Evolutionary conservation across 495 filamentous ascomycete species (phyloP).

Genomic region (Lasiosphaeriaceae sp.): DNA sequence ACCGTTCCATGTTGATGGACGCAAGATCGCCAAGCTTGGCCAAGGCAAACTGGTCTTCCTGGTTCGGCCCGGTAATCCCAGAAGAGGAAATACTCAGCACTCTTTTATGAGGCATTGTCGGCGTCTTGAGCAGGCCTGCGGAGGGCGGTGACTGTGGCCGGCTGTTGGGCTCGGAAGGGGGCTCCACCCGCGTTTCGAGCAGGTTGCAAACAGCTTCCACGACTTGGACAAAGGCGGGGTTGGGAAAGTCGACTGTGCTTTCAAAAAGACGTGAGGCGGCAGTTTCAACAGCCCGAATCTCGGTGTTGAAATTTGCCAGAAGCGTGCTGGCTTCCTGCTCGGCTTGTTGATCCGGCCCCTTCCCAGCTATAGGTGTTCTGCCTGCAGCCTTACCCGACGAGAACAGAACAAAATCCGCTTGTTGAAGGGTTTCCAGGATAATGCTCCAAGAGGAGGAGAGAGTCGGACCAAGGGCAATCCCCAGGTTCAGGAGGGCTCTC

Average conservation of each 20-base stretch:
- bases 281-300: conserved; percentile 84
- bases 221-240: conserved; percentile 73
- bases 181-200: conserved; percentile 42
- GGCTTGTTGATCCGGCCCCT: conserved; percentile 37
- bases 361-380: conserved; percentile 40
- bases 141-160: conserved; percentile 35
- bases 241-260: conserved; percentile 82
- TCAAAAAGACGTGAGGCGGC: conserved; percentile 85
- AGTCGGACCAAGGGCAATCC: conserved; percentile 89
- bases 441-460: conserved; percentile 84
- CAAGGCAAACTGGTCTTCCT: conserved; percentile 73
- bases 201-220: conserved; percentile 69
- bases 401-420: conserved; percentile 82
- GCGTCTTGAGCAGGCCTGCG: conserved; percentile 23
- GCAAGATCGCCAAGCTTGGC: conserved; percentile 77
- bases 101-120: conserved; percentile 48
- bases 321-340: conserved; percentile 45
- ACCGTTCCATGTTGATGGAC: conserved; percentile 70
- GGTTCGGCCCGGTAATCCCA: conserved; percentile 48
- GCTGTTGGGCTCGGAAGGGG: conserved; percentile 26
- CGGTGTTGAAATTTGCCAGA: conserved; percentile 63
- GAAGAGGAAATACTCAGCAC: conserved; percentile 58
- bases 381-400: conserved; percentile 48
- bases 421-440: conserved; percentile 82
- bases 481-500: conserved; percentile 84